Evolutionary conservation across 1,284 basidiomycete genomes (phyloP), one percentile per base, ranked within the genome.

Genomic region (Ceraceosorus guamensis): DNA sequence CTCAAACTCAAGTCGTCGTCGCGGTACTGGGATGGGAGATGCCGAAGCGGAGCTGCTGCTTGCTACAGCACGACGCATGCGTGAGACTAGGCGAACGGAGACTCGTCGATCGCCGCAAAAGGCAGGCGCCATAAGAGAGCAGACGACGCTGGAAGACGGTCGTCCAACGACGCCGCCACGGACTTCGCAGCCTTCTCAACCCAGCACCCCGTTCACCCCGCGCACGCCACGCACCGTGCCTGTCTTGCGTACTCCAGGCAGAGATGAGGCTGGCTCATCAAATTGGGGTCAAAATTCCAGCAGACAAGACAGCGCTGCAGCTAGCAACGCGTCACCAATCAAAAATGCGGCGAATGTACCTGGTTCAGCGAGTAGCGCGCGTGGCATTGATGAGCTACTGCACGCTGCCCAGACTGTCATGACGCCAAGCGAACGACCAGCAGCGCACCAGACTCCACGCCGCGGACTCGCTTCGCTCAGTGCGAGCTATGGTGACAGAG

Each of bases 1-100:
- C 24, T 24, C 24, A 24, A 24, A 24, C 3, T 24, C 24, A 24
- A 24, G 37, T 11, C 57, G 63, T 14, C 56, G 62, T 18, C 62
- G 68, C 34, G 62, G 60, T 16, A 62, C 65, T 33, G 63, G 64
- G 16, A 76, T 79, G 73, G 78, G 78, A 34, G 78, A 79, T 61
- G 78, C 78, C 46, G 77, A 77, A 56, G 68, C 78, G 8, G 78
- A 79, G 55, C 77, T 77, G 44, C 68, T 79, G 13, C 65, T 79
- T 41, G 68, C 76, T 7, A 78, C 78, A 3, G 76, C 76, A n/a
- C 59, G 73, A 33, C 64, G 71, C 34, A 50, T 72, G 48, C 68
- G 70, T 43, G 67, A 70, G 53, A 32, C 49, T 48, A 30, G n/a
- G 11, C 31, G 6, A 11, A 37, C 34, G 34, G 18, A 5, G 6